Percentiles rank a stretch among this genome's conserved stretches.
Conservation (phyloP, 129 eudicot species). For the Flaveria robusta region DNA sequence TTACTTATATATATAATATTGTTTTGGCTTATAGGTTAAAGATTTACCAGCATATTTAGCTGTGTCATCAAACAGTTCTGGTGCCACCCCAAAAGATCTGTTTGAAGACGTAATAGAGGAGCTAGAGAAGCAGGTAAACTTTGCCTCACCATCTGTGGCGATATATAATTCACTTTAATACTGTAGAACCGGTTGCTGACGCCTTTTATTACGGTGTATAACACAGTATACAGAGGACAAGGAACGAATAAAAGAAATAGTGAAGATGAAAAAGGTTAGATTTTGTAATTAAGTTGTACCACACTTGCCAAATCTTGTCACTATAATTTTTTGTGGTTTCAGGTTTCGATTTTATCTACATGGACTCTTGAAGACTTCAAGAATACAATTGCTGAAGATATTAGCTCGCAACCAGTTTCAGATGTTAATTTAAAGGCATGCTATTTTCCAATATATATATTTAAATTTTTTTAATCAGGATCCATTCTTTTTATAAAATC, state of each 20-base stretch:
- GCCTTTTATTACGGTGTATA: conserved; percentile 2
- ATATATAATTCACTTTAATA: conserved; percentile 2
- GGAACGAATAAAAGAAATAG: conserved; percentile 70
- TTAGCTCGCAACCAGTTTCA: conserved; percentile 52
- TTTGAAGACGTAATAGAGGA: conserved; percentile 95
- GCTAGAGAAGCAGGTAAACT: conserved; percentile 79
- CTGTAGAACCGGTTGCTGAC: neutral
- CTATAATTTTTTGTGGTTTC: conserved; percentile 26
- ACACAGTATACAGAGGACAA: conserved; percentile 73
- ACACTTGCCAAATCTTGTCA: neutral
- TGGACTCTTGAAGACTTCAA: conserved; percentile 84
- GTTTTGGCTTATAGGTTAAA: conserved; percentile 57
- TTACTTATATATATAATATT: conserved; percentile 12
- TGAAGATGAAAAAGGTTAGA: conserved; percentile 65
- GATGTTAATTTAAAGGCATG: conserved; percentile 74
- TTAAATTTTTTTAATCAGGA: neutral
- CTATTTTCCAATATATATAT: neutral
- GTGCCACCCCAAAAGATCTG: conserved; percentile 84
- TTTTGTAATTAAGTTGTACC: neutral
- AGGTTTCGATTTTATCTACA: conserved; percentile 62
- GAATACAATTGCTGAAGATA: conserved; percentile 59
- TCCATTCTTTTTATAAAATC: neutral
- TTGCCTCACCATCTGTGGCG: neutral
- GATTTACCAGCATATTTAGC: conserved; percentile 86
- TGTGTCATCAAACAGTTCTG: conserved; percentile 80